Percentiles rank a stretch among this genome's conserved stretches.
These are phyloP conservation scores for Alternaria incomplexa DNA, from an alignment of 2,329 filamentous ascomycete species.

Conservation along the genomic window DNA sequence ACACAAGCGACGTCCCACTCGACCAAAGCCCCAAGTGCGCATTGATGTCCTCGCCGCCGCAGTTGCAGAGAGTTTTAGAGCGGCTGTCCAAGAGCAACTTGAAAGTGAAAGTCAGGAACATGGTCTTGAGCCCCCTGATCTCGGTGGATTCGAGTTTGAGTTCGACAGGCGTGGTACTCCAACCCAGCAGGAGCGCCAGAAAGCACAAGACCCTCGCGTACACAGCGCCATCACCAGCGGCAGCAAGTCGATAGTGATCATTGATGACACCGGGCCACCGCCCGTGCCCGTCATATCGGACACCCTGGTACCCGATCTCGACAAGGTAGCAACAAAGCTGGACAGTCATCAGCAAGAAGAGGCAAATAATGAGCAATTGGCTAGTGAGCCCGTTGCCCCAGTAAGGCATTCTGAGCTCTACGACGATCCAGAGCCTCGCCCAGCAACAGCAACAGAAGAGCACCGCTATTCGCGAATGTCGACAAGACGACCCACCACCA, in stretches of 20 bases:
- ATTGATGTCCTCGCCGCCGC: slow-evolving; percentile 84
- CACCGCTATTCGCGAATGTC: slow-evolving; percentile 25
- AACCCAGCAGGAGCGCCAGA: slow-evolving; percentile 12
- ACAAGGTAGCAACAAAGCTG: slow-evolving; percentile 3
- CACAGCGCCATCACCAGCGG: slow-evolving; percentile 71
- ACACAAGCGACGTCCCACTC: slow-evolving; percentile 40
- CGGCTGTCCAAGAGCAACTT: slow-evolving; percentile 70
- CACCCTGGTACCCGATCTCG: slow-evolving; percentile 43
- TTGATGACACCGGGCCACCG: slow-evolving; percentile 70
- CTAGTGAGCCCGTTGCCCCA: slow-evolving; percentile 13
- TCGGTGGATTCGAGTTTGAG: slow-evolving; percentile 46
- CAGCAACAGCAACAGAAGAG: slow-evolving; percentile 17
- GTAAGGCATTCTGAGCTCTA: slow-evolving; percentile 29
- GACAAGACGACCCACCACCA: slow-evolving; percentile 23
- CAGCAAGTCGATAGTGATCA: slow-evolving; percentile 90
- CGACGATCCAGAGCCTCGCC: slow-evolving; percentile 16
- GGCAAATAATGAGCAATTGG: slow-evolving; percentile 26
- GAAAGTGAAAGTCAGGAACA: slow-evolving; percentile 36
- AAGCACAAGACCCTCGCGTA: slow-evolving; percentile 44
- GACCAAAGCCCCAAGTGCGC: slow-evolving; percentile 60
- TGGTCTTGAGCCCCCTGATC: slow-evolving; percentile 24
- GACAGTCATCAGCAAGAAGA: slow-evolving; percentile 12
- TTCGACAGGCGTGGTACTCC: slow-evolving; percentile 34
- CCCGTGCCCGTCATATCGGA: slow-evolving; percentile 62
- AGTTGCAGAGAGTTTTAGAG: slow-evolving; percentile 78